Percentiles rank a stretch among this genome's conserved stretches.
phyloP scores from a whole-genome alignment of 1,284 basidiomycete genomes.

The Thelephora terrestris region DNA sequence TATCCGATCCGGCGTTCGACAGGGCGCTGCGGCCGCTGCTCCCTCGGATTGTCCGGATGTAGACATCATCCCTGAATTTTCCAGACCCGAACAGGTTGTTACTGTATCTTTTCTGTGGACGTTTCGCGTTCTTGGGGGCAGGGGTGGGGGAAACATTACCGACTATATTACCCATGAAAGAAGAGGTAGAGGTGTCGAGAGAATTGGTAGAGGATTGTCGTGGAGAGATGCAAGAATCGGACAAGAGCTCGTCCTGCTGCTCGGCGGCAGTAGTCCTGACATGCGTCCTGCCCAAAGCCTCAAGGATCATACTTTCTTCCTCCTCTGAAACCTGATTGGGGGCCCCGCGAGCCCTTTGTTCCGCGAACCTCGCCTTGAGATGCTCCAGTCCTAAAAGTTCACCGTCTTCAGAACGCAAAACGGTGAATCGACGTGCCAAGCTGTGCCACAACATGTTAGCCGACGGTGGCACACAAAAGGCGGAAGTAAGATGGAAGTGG shows the following conservation, averaged over 20 bases:
- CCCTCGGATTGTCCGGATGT: constrained; percentile 45
- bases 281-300: constrained; percentile 54
- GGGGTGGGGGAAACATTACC: constrained; percentile 29
- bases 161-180: constrained; percentile 13
- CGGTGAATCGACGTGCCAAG: constrained; percentile 68
- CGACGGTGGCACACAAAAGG: constrained; percentile 9
- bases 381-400: constrained; percentile 54
- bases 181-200: constrained; percentile 26
- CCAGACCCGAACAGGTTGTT: constrained; percentile 79
- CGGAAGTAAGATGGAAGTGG: constrained; percentile 8
- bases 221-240: constrained; percentile 14
- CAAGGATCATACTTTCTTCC: constrained; percentile 74
- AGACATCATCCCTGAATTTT: constrained; percentile 59
- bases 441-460: constrained; percentile 31
- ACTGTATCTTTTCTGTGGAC: constrained; percentile 42
- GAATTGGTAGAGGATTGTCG: constrained; percentile 34
- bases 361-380: constrained; percentile 55
- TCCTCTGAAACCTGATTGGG: constrained; percentile 62
- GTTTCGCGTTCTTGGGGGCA: constrained; percentile 12
- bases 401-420: constrained; percentile 57
- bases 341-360: constrained; percentile 60
- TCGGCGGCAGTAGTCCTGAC: constrained; percentile 19
- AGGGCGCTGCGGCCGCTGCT: constrained; percentile 36
- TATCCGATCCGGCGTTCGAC: constrained; percentile 43
- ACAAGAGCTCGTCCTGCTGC: constrained; percentile 27